Evolutionary conservation across 306 rosid genomes (phyloP), one percentile per base, ranked within the genome.

Genomic region (Oemleria cerasiformis): DNA sequence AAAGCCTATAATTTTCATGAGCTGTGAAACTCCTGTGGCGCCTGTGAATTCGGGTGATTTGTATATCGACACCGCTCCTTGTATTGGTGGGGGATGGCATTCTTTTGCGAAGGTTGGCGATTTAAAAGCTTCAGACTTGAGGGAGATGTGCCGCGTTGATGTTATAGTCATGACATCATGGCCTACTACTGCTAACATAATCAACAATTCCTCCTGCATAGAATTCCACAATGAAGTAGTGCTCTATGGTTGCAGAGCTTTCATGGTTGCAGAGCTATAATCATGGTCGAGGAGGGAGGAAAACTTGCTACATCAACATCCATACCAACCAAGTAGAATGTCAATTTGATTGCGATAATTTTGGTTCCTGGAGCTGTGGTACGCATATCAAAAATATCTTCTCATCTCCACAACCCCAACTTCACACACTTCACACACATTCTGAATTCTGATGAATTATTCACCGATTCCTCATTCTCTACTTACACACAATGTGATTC

Each of bases 171-270:
- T 49, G 55, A 23, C 5, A 42, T 39, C 71, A 2, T 19, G 47
- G n/a, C 39, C 8, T 30, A 23, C 44, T 13, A 9, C 21, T 21
- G 17, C 36, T 14, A 20, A 2, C 1, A 4, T 17, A 13, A 75
- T 6, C 41, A 23, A 25, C 30, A 25, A 25, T 25, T 25, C 0
- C 12, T 53, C 75, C 38, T 79, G 64, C 30, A 1, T 10, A 49
- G 76, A 74, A 50, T 45, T 63, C 23, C 73, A 61, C 71, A 48
- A 74, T n/a, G 25, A 51, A 56, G 21, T 79, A n/a, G n/a, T n/a
- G 36, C 23, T 67, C 7, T 48, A 63, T 39, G 77, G 76, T 0
- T 70, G 74, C 55, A n/a, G 64, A 74, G 63, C 75, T 79, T 69
- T 13, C 77, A 11, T 77, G 81, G 73, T 25, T 68, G 30, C 30